These are phyloP conservation scores for Globisporangium canariense DNA, from an alignment of 352 stramenopile species.

Conservation along the genomic window DNA sequence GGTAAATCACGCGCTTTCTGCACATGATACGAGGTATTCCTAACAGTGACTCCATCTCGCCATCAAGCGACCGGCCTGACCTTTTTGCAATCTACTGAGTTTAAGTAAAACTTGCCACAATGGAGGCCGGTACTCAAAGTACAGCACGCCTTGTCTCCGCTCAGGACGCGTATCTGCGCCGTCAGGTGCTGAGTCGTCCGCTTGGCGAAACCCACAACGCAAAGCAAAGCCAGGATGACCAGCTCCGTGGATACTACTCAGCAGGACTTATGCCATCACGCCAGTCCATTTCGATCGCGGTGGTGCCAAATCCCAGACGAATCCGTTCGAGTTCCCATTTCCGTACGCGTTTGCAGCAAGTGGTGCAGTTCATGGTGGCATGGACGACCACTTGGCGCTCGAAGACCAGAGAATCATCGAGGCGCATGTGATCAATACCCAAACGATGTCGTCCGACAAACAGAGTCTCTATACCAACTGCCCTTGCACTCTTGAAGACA, in stretches of 20 bases:
- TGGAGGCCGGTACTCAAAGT: neutral
- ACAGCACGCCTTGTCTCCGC: neutral
- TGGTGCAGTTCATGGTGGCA: neutral
- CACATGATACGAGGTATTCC: conserved; percentile 12
- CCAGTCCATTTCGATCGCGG: conserved; percentile 12
- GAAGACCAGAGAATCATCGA: conserved; percentile 12
- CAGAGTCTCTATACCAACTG: conserved; percentile 4
- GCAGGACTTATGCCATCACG: neutral
- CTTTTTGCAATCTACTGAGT: conserved; percentile 12
- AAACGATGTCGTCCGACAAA: conserved; percentile 2
- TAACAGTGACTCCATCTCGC: neutral
- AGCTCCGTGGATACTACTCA: conserved; percentile 1
- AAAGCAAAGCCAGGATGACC: neutral
- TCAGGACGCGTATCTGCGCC: conserved; percentile 2
- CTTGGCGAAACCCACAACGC: neutral
- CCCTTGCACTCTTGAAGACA: conserved; percentile 12
- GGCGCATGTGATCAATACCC: conserved; percentile 13
- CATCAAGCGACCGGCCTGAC: neutral
- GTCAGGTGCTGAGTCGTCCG: conserved; percentile 3
- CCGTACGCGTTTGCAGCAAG: conserved; percentile 11
- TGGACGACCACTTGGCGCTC: neutral
- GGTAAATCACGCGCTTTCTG: conserved; percentile 7
- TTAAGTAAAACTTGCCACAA: conserved; percentile 8
- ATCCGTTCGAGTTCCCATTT: conserved; percentile 1
- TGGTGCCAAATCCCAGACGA: neutral